Evolutionary conservation across 164 flowering plant species (phyloP).

Genomic region (Umbellularia californica): DNA sequence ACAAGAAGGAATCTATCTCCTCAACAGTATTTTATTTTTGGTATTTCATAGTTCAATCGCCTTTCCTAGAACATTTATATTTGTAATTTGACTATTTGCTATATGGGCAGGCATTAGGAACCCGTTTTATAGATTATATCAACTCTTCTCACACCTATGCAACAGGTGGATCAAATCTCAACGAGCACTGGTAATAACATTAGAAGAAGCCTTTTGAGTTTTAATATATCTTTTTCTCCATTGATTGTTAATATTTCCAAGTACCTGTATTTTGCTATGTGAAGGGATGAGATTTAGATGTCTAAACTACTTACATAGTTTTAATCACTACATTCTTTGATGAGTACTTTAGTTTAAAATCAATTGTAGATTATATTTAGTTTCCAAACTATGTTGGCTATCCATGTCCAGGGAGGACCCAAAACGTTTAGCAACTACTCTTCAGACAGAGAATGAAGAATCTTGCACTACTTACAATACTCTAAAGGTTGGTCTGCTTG

Average conservation of each 20-base stretch:
- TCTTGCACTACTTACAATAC: conserved; percentile 93
- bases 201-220: neutral
- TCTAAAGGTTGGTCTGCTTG: conserved; percentile 59
- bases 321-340: neutral
- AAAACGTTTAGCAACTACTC: conserved; percentile 59
- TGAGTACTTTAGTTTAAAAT: no score
- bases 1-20: no score
- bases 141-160: conserved; percentile 88
- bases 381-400: neutral
- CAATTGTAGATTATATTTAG: no score
- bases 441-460: conserved; percentile 77
- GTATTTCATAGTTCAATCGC: no score
- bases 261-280: no score
- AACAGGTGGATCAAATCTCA: conserved; percentile 88
- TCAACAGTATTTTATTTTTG: no score
- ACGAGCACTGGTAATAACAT: conserved; percentile 67
- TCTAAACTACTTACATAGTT: neutral
- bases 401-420: conserved; percentile 62
- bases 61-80: neutral
- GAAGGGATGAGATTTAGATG: neutral
- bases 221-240: no score
- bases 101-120: conserved; percentile 52
- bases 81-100: neutral
- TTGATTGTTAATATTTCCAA: no score
- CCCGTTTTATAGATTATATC: conserved; percentile 71